These are phyloP conservation scores for Amylostereum areolatum DNA, from an alignment of 1,284 basidiomycete genomes.

Conservation along the genomic window DNA sequence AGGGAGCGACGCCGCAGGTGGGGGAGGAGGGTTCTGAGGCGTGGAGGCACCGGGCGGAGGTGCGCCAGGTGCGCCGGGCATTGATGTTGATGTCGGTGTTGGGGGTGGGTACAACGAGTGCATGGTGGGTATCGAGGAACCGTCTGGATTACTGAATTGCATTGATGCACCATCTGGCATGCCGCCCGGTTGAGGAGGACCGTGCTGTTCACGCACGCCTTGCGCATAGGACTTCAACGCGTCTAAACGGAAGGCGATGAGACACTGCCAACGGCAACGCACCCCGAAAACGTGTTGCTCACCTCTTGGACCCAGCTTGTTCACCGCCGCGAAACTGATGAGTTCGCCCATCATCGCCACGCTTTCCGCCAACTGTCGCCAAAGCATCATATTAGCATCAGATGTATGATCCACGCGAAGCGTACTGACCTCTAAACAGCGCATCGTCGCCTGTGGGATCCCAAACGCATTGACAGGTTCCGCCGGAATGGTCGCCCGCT, in stretches of 20 bases:
- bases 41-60: neutral
- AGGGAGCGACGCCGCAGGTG: constrained; percentile 32
- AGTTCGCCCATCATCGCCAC: constrained; percentile 71
- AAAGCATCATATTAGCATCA: constrained; percentile 5
- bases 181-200: constrained; percentile 1
- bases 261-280: neutral
- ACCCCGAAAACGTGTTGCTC: constrained; percentile 18
- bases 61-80: constrained; percentile 8
- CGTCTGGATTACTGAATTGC: neutral
- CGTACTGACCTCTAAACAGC: constrained; percentile 64
- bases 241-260: constrained; percentile 22
- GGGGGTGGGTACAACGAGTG: constrained; percentile 9
- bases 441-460: constrained; percentile 79
- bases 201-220: constrained; percentile 35
- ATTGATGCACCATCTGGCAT: neutral
- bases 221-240: constrained; percentile 38
- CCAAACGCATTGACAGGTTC: constrained; percentile 82
- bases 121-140: constrained; percentile 6
- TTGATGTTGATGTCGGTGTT: constrained; percentile 5
- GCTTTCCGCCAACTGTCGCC: constrained; percentile 61
- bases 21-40: constrained; percentile 25
- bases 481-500: constrained; percentile 56
- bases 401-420: constrained; percentile 1
- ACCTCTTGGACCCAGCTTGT: constrained; percentile 58
- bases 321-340: constrained; percentile 54